Percentiles rank a stretch among this genome's conserved stretches.
Evolutionary conservation across 2,329 filamentous ascomycete genomes (phyloP).

Genomic region (Ophiocordyceps camponoti-saundersi): DNA sequence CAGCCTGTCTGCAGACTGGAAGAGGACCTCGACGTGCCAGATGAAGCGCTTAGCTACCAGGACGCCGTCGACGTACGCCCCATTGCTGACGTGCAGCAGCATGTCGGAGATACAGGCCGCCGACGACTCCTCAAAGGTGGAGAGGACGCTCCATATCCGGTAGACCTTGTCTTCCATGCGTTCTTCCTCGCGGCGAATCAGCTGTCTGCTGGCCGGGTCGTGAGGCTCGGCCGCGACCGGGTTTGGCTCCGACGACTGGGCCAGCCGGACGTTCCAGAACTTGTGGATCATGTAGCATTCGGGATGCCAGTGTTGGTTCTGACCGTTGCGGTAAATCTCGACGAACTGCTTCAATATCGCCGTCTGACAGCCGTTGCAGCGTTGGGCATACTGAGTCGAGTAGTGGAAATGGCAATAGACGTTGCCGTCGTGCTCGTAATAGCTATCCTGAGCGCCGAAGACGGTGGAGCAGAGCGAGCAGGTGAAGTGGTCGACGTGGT

Average conservation of each 20-base stretch:
- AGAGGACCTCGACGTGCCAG: constrained; percentile 84
- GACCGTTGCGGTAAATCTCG: constrained; percentile 92
- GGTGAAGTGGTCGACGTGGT: constrained; percentile 98
- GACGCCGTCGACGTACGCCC: constrained; percentile 87
- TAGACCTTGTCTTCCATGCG: constrained; percentile 96
- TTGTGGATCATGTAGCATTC: constrained; percentile 99
- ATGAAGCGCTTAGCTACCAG: constrained; percentile 94
- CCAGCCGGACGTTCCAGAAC: constrained; percentile 94
- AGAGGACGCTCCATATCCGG: constrained; percentile 94
- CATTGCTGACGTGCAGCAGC: constrained; percentile 96
- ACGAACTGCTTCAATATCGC: constrained; percentile 98
- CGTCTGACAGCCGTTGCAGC: constrained; percentile 92
- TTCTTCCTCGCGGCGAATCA: constrained; percentile 74
- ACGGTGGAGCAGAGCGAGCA: constrained; percentile 93
- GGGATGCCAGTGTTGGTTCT: constrained; percentile 98
- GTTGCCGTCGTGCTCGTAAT: constrained; percentile 92
- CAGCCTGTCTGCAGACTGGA: constrained; percentile 72
- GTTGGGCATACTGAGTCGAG: constrained; percentile 89
- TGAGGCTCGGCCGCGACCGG: constrained; percentile 24
- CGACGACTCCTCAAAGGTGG: constrained; percentile 92
- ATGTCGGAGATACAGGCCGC: constrained; percentile 98
- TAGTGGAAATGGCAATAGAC: constrained; percentile 99
- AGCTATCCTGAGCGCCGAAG: constrained; percentile 96
- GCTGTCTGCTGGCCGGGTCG: constrained; percentile 48
- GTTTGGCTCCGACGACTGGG: constrained; percentile 36